Evolutionary conservation across 768 basidiomycete genomes (phyloP).

Genomic region (Hygrocybe punicea): DNA sequence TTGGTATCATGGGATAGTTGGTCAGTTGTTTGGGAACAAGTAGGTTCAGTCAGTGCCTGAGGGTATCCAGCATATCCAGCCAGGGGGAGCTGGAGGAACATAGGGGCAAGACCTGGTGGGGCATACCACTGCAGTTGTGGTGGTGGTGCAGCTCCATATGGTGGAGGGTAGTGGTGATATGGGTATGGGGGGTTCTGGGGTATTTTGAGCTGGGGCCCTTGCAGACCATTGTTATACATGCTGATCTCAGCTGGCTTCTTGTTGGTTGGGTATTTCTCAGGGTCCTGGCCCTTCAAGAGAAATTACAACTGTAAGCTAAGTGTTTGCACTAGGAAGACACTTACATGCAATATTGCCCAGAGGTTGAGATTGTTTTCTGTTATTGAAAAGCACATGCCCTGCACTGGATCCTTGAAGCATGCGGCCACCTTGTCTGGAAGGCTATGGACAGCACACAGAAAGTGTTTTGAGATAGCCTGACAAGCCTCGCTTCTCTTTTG

Average conservation of each 20-base stretch:
- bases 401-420: conserved; percentile 6
- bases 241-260: conserved; percentile 5
- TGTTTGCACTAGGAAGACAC: neutral
- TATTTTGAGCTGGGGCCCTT: too few species aligned
- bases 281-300: conserved; percentile 2
- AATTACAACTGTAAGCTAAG: neutral
- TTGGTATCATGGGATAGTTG: neutral
- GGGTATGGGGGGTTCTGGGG: too few species aligned
- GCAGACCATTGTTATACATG: too few species aligned
- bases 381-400: conserved; percentile 1
- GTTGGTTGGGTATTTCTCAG: neutral
- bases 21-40: too few species aligned
- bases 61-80: too few species aligned
- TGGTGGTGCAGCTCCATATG: too few species aligned
- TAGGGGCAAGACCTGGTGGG: too few species aligned
- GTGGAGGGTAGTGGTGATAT: too few species aligned
- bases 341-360: conserved; percentile 8
- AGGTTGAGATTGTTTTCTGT: conserved; percentile 7
- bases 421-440: too few species aligned
- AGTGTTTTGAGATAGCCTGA: neutral
- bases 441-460: neutral
- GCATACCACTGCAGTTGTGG: too few species aligned
- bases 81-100: too few species aligned
- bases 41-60: too few species aligned
- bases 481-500: neutral